Evolutionary conservation across 2,329 filamentous ascomycete species (phyloP).

Genomic region (Aureobasidium mangrovei): DNA sequence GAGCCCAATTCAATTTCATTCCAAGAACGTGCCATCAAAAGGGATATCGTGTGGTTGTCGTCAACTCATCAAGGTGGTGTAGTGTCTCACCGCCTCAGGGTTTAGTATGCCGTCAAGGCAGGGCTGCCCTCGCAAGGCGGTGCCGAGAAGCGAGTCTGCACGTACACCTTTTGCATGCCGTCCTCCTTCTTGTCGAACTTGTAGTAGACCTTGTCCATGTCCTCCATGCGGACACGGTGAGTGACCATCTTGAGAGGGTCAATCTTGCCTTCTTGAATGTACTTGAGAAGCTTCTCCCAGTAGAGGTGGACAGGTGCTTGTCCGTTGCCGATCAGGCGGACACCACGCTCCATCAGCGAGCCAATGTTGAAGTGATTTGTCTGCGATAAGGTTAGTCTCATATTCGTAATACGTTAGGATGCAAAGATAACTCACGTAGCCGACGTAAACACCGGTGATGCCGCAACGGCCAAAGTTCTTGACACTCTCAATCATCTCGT

Average conservation of each 20-base stretch:
- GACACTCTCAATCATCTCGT: slow-evolving; percentile 71
- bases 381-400: slow-evolving; percentile 27
- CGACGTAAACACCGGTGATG: slow-evolving; percentile 63
- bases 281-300: slow-evolving; percentile 66
- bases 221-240: slow-evolving; percentile 54
- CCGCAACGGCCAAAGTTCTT: slow-evolving; percentile 65
- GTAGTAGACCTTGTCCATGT: slow-evolving; percentile 44
- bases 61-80: slow-evolving; percentile 11
- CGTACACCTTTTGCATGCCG: slow-evolving; percentile 72
- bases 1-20: slow-evolving; percentile 9
- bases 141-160: slow-evolving; percentile 50
- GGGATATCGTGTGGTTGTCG: slow-evolving; percentile 8
- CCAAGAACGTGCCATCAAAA: slow-evolving; percentile 9
- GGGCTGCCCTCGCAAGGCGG: slow-evolving; percentile 45
- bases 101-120: slow-evolving; percentile 38
- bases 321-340: slow-evolving; percentile 63
- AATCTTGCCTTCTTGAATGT: slow-evolving; percentile 58
- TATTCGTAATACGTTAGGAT: slow-evolving; percentile 14
- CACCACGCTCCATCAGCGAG: slow-evolving; percentile 76
- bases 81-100: background rate
- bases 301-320: slow-evolving; percentile 72
- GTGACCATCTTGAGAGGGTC: slow-evolving; percentile 74
- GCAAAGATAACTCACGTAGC: slow-evolving; percentile 40
- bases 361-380: slow-evolving; percentile 75
- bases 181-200: slow-evolving; percentile 64